A percentile compares a stretch with the other conserved stretches of the same genome.
These are phyloP conservation scores for Stenogyne calaminthoides DNA, from an alignment of 305 asterid genomes.

Conservation along the genomic window DNA sequence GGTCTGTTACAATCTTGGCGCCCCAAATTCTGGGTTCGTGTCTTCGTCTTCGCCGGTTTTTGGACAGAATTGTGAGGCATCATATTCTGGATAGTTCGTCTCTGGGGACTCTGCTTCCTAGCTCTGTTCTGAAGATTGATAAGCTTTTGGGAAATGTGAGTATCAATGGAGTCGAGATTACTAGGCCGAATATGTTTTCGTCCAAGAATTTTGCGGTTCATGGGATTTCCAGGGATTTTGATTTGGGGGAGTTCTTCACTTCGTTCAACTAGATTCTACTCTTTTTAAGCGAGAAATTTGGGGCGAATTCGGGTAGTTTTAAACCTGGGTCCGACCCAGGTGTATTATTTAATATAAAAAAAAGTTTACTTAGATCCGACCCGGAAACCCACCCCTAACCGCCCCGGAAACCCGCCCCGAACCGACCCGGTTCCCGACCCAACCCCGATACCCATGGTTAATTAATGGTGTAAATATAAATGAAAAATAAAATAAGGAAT, in stretches of 20 bases:
- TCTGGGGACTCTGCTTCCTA: constrained; percentile 44
- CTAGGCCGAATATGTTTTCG: constrained; percentile 40
- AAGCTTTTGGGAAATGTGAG: constrained; percentile 29
- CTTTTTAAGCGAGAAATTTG: too few relatives aligned
- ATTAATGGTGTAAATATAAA: too few relatives aligned
- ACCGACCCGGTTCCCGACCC: too few relatives aligned
- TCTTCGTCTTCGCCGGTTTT: constrained; percentile 54
- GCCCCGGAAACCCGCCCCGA: too few relatives aligned
- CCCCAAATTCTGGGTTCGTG: constrained; percentile 57
- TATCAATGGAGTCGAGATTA: constrained; percentile 55
- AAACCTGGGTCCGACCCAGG: too few relatives aligned
- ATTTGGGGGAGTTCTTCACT: constrained; percentile 34
- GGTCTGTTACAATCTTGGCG: constrained; percentile 58
- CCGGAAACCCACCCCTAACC: too few relatives aligned
- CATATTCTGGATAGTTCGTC: constrained; percentile 55
- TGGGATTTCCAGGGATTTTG: constrained; percentile 58
- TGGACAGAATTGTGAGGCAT: constrained; percentile 55
- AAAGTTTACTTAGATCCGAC: too few relatives aligned
- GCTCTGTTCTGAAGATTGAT: constrained; percentile 35
- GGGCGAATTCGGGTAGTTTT: too few relatives aligned
- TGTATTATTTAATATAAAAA: too few relatives aligned
- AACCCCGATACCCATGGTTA: too few relatives aligned
- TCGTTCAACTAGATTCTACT: constrained; percentile 25
- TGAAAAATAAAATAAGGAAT: too few relatives aligned
- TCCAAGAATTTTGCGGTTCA: constrained; percentile 45